Conservation (phyloP, 2,329 filamentous ascomycete genomes). For the Mollisiaceae sp. region DNA sequence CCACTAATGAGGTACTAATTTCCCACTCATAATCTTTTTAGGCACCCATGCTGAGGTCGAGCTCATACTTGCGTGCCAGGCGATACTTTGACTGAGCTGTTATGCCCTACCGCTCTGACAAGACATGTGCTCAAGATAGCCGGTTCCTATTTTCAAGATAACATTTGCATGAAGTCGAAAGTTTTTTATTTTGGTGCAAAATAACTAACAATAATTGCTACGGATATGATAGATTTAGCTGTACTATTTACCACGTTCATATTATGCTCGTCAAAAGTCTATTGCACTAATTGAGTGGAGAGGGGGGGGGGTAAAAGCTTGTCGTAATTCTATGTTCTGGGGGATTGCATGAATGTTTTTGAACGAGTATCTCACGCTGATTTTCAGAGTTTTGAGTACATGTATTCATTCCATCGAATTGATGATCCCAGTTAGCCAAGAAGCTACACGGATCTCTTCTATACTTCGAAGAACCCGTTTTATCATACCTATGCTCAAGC, state of each 20-base stretch:
- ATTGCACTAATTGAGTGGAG: too few relatives aligned
- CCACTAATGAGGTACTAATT: background rate
- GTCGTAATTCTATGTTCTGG: background rate
- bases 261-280: background rate
- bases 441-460: background rate
- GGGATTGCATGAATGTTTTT: too few relatives aligned
- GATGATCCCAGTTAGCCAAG: background rate
- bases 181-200: background rate
- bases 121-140: conserved; percentile 1
- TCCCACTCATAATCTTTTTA: background rate
- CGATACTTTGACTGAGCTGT: background rate
- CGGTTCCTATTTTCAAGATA: background rate
- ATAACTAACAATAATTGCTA: background rate
- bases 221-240: background rate
- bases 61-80: background rate
- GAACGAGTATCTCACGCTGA: background rate
- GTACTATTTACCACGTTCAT: background rate
- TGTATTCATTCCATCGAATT: background rate
- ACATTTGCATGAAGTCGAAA: background rate
- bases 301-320: too few relatives aligned
- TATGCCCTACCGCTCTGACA: background rate
- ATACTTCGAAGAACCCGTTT: background rate
- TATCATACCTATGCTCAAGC: background rate
- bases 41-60: background rate
- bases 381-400: background rate